Evolutionary conservation across 106 monocot species (phyloP).

Genomic region (Agapanthus africanus): DNA sequence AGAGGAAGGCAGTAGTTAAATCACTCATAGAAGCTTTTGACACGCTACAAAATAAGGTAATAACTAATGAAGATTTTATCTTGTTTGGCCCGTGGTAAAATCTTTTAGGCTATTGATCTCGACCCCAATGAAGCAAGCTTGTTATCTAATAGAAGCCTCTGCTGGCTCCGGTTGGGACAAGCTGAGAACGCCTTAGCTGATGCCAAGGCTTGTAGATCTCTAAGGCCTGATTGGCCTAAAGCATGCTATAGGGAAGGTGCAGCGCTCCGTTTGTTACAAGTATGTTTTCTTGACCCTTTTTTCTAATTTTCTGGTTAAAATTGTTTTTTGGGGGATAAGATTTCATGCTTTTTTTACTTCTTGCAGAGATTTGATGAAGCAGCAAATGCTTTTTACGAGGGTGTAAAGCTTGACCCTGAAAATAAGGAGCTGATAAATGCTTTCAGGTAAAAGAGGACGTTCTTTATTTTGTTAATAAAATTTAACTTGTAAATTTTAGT

Average conservation of each 20-base stretch:
- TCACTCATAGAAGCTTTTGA: too few species aligned
- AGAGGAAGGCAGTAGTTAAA: too few species aligned
- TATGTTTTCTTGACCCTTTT: slow-evolving; percentile 13
- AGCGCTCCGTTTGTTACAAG: slow-evolving; percentile 64
- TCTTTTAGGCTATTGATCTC: slow-evolving; percentile 94
- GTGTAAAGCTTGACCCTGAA: slow-evolving; percentile 80
- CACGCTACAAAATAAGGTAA: too few species aligned
- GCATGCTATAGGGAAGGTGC: slow-evolving; percentile 94
- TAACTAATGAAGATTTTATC: too few species aligned
- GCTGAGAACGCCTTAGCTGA: slow-evolving; percentile 69
- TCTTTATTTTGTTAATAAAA: neutral
- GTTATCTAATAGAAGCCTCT: slow-evolving; percentile 83
- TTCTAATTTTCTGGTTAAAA: neutral
- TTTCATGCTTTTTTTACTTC: neutral
- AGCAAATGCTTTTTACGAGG: slow-evolving; percentile 93
- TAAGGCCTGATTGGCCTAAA: slow-evolving; percentile 82
- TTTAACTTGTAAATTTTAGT: neutral
- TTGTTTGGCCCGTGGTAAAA: too few species aligned
- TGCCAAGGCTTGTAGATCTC: slow-evolving; percentile 58
- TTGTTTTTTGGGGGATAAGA: neutral
- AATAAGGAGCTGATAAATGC: slow-evolving; percentile 82
- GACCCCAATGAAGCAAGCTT: slow-evolving; percentile 68
- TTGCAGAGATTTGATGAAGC: slow-evolving; percentile 85
- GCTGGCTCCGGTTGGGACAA: slow-evolving; percentile 79
- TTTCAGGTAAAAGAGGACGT: slow-evolving; percentile 50